Base-by-base conservation (phyloP, 78 protist genomes). In the Dictyostelium purpureum region DNA sequence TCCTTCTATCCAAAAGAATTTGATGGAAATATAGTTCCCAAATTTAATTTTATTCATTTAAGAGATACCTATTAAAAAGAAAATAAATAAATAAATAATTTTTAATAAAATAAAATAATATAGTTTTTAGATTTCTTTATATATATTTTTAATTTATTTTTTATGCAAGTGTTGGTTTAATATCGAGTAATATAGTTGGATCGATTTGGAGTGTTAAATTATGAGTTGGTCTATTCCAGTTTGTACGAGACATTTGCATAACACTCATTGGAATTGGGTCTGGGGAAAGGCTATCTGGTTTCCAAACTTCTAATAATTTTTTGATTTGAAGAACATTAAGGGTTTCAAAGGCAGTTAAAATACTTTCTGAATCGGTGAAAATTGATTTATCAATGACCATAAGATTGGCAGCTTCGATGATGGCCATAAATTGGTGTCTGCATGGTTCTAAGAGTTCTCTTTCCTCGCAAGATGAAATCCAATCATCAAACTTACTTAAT, bases 311-410 rank as follows among this genome's bases (percentile, higher is more conserved):
- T 28, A 83, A 57, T 0, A 83, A 31, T 38, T 71, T 67, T 57
- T 56, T 83, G 19, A 83, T 83, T 71, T 83, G 90, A 3, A 83
- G 74, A 1, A 83, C 59, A 40, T 83, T 83, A 4, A 83, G 66
- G 19, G 90, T 83, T 24, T 42, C 47, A 31, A 83, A 83, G 54
- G 90, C 90, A 7, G 90, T 71, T 40, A 69, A 43, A 42, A 83
- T 57, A 14, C 61, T 21, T 38, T 83, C 90, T 2, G 90, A 51
- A 21, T 83, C 90, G 7, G 90, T 83, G 51, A 83, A 83, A 45
- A 83, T 83, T 28, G 81, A 71, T 42, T 83, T 83, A 54, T 83
- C 90, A 61, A 83, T 83, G 10, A 83, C 90, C 90, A 83, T 83
- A 1, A 83, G 73, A 57, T 83, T 83, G 1, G 90, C 67, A 40